Evolutionary conservation across 208 protist species (phyloP).

Genomic region (Wallacemonas sp.): DNA sequence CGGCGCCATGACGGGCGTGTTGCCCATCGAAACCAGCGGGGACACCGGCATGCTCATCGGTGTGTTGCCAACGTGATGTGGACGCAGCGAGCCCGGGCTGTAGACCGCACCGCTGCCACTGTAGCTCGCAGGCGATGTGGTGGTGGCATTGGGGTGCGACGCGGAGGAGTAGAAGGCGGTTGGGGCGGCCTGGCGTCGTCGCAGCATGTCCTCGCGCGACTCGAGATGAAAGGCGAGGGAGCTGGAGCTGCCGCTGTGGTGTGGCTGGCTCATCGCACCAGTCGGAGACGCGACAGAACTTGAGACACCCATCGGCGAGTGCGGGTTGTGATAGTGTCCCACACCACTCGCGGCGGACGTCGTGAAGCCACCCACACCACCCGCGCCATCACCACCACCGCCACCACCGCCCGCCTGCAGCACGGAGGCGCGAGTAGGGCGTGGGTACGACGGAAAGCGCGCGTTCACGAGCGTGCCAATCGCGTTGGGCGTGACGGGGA

Average conservation of each 20-base stretch:
- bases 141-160: constrained; percentile 34
- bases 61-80: constrained; percentile 7
- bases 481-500: background rate
- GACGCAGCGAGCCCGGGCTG: constrained; percentile 1
- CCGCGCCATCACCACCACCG: too few species aligned
- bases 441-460: constrained; percentile 7
- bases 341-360: too few species aligned
- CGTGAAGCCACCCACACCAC: too few species aligned
- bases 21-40: constrained; percentile 39
- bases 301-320: constrained; percentile 1
- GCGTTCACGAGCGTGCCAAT: constrained; percentile 9
- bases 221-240: constrained; percentile 65
- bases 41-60: constrained; percentile 43
- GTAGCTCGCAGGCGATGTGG: constrained; percentile 34
- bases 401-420: background rate
- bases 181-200: constrained; percentile 61
- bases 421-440: background rate
- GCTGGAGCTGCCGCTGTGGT: constrained; percentile 18
- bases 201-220: constrained; percentile 85
- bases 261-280: constrained; percentile 6
- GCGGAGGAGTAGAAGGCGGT: constrained; percentile 55
- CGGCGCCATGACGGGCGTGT: constrained; percentile 24
- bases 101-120: constrained; percentile 9
- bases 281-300: background rate
- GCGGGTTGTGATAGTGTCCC: background rate